Evolutionary conservation across 2,329 filamentous ascomycete species (phyloP).

Genomic region (Ophiognomonia clavigignenti-juglandacearum): DNA sequence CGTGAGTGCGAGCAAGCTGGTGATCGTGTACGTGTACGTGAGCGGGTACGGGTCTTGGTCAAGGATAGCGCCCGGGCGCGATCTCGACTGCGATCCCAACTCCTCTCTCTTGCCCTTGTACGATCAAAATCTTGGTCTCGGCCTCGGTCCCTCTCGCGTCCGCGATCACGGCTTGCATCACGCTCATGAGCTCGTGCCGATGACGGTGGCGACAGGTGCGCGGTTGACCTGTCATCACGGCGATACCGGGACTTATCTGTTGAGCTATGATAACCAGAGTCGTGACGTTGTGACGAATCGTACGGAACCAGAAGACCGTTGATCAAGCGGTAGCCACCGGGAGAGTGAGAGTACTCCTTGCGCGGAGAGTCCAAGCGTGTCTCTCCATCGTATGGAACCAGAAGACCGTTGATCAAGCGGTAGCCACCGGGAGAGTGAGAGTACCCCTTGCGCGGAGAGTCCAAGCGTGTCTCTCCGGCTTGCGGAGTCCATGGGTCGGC

Average conservation of each 20-base stretch:
- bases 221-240: slow-evolving; percentile 4
- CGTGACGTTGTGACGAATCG: slow-evolving; percentile 13
- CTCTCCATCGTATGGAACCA: slow-evolving; percentile 8
- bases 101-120: too few relatives aligned
- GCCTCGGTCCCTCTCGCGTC: background rate
- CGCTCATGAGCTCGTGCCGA: slow-evolving; percentile 2
- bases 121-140: background rate
- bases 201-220: slow-evolving; percentile 9
- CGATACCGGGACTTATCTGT: slow-evolving; percentile 5
- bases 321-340: slow-evolving; percentile 8
- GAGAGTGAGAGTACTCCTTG: slow-evolving; percentile 7
- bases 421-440: slow-evolving; percentile 11
- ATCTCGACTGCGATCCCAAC: background rate
- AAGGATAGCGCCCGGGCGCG: background rate
- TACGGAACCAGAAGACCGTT: slow-evolving; percentile 2
- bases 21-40: slow-evolving; percentile 1
- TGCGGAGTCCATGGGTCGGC: slow-evolving; percentile 6
- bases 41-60: background rate
- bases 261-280: slow-evolving; percentile 15
- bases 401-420: too few relatives aligned
- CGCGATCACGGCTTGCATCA: slow-evolving; percentile 1
- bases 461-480: slow-evolving; percentile 4
- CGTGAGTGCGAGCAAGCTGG: background rate
- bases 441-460: slow-evolving; percentile 2
- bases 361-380: slow-evolving; percentile 1